Percentiles rank a stretch among this genome's conserved stretches.
Evolutionary conservation across 371 early-diverging fungal genomes (phyloP).

Genomic region (Capillidium rhysosporum): DNA sequence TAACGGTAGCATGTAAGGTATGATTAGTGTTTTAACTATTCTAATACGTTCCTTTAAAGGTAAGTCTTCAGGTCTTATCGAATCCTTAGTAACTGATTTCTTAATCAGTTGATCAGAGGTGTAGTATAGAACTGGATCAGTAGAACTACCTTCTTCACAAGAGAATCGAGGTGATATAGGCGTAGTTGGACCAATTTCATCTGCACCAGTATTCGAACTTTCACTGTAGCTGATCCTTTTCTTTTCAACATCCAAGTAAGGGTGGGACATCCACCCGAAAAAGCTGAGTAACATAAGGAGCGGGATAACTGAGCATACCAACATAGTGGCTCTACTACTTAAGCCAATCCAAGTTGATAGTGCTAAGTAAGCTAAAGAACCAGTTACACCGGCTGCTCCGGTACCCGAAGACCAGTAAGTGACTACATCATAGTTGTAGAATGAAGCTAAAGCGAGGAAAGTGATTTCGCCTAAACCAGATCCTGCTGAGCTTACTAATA

Average conservation of each 20-base stretch:
- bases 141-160: neutral
- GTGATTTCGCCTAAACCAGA: slow-evolving; percentile 23
- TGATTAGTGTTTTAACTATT: slow-evolving; percentile 5
- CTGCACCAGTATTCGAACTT: too few species aligned
- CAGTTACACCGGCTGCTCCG: slow-evolving; percentile 23
- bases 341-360: slow-evolving; percentile 19
- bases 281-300: slow-evolving; percentile 3
- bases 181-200: neutral
- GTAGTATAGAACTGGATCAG: neutral
- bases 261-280: slow-evolving; percentile 1
- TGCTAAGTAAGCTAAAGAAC: slow-evolving; percentile 17
- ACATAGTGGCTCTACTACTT: slow-evolving; percentile 11
- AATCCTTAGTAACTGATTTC: neutral
- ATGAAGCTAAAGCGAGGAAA: slow-evolving; percentile 21
- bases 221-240: neutral
- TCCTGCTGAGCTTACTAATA: slow-evolving; percentile 21
- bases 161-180: too few species aligned
- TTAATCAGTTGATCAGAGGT: neutral
- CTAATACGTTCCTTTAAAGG: neutral
- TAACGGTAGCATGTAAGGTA: slow-evolving; percentile 18
- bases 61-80: neutral
- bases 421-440: slow-evolving; percentile 15
- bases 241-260: slow-evolving; percentile 1
- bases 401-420: slow-evolving; percentile 22
- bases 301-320: slow-evolving; percentile 12